phyloP scores from a whole-genome alignment of 2,329 filamentous ascomycete genomes.

The Aspergillus fructus region DNA sequence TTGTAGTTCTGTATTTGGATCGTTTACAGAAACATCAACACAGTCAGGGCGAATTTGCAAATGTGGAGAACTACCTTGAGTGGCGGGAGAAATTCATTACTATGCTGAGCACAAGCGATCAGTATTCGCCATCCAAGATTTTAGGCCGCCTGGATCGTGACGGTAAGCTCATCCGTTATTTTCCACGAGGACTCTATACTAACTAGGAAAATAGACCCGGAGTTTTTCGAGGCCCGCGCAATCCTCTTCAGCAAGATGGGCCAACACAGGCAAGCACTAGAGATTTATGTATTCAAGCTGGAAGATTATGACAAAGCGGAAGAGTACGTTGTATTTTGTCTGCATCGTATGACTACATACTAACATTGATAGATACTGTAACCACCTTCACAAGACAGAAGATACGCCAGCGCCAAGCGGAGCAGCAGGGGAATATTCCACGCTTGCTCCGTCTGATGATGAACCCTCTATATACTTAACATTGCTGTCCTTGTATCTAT shows the following conservation, averaged over 20 bases:
- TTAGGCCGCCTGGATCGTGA: slow-evolving; percentile 77
- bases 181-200: not conserved
- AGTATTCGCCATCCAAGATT: slow-evolving; percentile 78
- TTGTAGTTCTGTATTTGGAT: slow-evolving; percentile 71
- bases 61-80: slow-evolving; percentile 53
- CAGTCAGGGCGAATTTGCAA: slow-evolving; percentile 36
- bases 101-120: slow-evolving; percentile 72
- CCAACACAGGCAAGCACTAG: slow-evolving; percentile 90
- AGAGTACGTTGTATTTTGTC: slow-evolving; percentile 63
- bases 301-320: slow-evolving; percentile 85
- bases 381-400: slow-evolving; percentile 70
- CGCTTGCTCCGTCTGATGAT: slow-evolving; percentile 51
- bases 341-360: not conserved
- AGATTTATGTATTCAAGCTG: slow-evolving; percentile 96
- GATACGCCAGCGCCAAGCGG: slow-evolving; percentile 41
- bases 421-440: slow-evolving; percentile 36
- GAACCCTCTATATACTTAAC: slow-evolving; percentile 85
- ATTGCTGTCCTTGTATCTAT: slow-evolving; percentile 83
- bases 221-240: slow-evolving; percentile 86
- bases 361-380: slow-evolving; percentile 70
- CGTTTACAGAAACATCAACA: slow-evolving; percentile 45
- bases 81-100: slow-evolving; percentile 67
- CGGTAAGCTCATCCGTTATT: slow-evolving; percentile 53
- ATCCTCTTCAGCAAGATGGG: slow-evolving; percentile 94
- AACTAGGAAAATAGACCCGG: slow-evolving; percentile 58